Conservation (phyloP, 306 rosid genomes). For the Herpetospermum pedunculosum region DNA sequence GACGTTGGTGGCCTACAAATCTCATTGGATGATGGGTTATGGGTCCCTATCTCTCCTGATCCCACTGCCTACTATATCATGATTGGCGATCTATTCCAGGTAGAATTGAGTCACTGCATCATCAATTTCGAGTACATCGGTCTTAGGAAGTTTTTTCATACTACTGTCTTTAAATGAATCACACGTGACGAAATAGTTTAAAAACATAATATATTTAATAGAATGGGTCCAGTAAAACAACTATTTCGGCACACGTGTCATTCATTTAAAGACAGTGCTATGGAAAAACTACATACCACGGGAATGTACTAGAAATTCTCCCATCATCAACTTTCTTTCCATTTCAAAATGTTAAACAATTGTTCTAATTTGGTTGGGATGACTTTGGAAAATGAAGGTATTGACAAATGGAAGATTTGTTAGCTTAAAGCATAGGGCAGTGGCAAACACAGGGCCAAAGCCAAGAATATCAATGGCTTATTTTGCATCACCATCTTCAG, state of each 20-base stretch:
- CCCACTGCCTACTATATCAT: constrained; percentile 54
- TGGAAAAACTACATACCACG: too few species aligned
- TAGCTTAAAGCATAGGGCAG: constrained; percentile 66
- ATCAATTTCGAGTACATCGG: too few species aligned
- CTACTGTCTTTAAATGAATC: too few species aligned
- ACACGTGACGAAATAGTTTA: too few species aligned
- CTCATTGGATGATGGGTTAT: constrained; percentile 47
- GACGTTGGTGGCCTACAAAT: constrained; percentile 78
- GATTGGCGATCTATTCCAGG: constrained; percentile 87
- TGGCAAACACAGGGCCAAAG: constrained; percentile 30
- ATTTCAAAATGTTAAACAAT: background rate
- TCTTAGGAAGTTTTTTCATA: too few species aligned
- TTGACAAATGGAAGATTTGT: constrained; percentile 66
- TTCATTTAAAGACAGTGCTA: too few species aligned
- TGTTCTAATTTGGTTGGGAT: background rate
- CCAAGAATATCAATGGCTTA: constrained; percentile 66
- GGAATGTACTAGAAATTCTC: too few species aligned
- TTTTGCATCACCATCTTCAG: constrained; percentile 69
- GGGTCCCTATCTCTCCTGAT: constrained; percentile 78
- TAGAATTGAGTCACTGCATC: too few species aligned
- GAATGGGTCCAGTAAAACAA: too few species aligned
- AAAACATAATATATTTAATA: too few species aligned
- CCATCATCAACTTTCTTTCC: too few species aligned
- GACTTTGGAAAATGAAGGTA: constrained; percentile 24
- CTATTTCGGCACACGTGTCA: too few species aligned